Conservation (phyloP, 1,139 yeast species). For the Hemisphaericaspora xylofermentans region DNA sequence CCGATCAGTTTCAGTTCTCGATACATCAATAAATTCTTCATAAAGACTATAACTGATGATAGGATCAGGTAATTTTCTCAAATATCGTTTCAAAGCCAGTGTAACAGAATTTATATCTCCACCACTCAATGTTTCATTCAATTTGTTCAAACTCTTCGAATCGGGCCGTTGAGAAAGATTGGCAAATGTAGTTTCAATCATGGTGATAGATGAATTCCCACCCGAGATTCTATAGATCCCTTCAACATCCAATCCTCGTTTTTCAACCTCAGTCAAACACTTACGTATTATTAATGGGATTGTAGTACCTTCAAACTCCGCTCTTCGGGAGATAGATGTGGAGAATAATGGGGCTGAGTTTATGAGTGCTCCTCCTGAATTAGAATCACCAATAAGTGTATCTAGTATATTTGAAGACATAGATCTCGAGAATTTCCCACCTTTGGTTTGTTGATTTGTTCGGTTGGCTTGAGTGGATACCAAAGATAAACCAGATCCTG, state of each 20-base stretch:
- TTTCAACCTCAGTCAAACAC: slow-evolving; percentile 79
- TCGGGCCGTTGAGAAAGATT: slow-evolving; percentile 27
- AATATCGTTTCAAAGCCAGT: slow-evolving; percentile 80
- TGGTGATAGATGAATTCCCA: slow-evolving; percentile 71
- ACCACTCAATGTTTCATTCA: slow-evolving; percentile 51
- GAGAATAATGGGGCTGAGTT: slow-evolving; percentile 36
- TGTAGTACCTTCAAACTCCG: slow-evolving; percentile 55
- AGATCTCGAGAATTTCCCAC: slow-evolving; percentile 35
- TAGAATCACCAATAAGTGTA: slow-evolving; percentile 26
- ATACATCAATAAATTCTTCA: slow-evolving; percentile 56
- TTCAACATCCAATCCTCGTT: slow-evolving; percentile 68
- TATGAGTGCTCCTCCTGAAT: slow-evolving; percentile 15
- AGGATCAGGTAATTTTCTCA: slow-evolving; percentile 83
- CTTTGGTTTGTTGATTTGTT: neutral
- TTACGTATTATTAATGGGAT: slow-evolving; percentile 72
- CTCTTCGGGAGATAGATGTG: slow-evolving; percentile 57
- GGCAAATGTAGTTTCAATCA: slow-evolving; percentile 50
- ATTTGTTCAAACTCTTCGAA: slow-evolving; percentile 38
- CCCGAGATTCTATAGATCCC: slow-evolving; percentile 94
- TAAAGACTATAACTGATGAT: slow-evolving; percentile 71
- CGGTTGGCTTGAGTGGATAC: slow-evolving; percentile 1
- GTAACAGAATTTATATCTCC: slow-evolving; percentile 88
- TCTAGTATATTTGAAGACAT: slow-evolving; percentile 50
- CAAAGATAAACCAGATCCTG: neutral
- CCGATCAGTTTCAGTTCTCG: slow-evolving; percentile 23